These are phyloP conservation scores for Byssothecium circinans DNA, from an alignment of 2,329 filamentous ascomycete genomes.

Conservation along the genomic window DNA sequence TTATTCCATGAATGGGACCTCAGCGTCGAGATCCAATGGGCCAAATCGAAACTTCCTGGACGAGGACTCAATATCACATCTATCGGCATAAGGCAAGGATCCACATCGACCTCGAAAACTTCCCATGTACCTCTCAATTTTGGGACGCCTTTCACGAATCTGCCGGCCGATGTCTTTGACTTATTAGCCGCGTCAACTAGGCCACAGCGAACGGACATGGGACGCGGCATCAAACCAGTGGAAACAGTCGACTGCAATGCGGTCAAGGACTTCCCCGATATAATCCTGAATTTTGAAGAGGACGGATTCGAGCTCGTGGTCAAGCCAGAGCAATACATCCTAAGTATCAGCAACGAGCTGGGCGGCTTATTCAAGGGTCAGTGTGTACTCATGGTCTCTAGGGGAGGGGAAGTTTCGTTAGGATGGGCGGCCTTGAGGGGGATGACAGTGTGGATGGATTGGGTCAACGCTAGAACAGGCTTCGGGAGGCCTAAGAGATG, in stretches of 20 bases:
- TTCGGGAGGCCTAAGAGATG: conserved; percentile 2
- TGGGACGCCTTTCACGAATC: conserved; percentile 6
- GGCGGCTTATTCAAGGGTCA: conserved; percentile 6
- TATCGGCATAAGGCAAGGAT: conserved; percentile 1
- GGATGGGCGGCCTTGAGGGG: conserved; percentile 10
- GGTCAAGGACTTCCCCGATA: conserved; percentile 2
- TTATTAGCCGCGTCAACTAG: conserved; percentile 1
- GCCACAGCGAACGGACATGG: conserved; percentile 6
- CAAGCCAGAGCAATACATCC: conserved; percentile 9
- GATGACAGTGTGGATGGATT: conserved; percentile 10
- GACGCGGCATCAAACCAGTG: conserved; percentile 2
- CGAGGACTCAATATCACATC: conserved; percentile 9
- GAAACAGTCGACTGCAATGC: conserved; percentile 8
- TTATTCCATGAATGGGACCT: conserved; percentile 11
- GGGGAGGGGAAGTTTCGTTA: conserved; percentile 5
- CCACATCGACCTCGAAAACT: neutral
- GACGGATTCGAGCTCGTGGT: conserved; percentile 5
- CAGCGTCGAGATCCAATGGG: conserved; percentile 9
- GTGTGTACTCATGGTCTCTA: conserved; percentile 5
- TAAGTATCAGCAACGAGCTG: conserved; percentile 4
- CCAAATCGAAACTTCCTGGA: conserved; percentile 2
- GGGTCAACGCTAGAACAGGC: conserved; percentile 9
- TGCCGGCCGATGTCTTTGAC: conserved; percentile 7
- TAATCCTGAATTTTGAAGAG: conserved; percentile 4
- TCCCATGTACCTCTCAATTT: conserved; percentile 2